phyloP scores from a whole-genome alignment of 345 rosid genomes.

The Hibiscus syriacus region DNA sequence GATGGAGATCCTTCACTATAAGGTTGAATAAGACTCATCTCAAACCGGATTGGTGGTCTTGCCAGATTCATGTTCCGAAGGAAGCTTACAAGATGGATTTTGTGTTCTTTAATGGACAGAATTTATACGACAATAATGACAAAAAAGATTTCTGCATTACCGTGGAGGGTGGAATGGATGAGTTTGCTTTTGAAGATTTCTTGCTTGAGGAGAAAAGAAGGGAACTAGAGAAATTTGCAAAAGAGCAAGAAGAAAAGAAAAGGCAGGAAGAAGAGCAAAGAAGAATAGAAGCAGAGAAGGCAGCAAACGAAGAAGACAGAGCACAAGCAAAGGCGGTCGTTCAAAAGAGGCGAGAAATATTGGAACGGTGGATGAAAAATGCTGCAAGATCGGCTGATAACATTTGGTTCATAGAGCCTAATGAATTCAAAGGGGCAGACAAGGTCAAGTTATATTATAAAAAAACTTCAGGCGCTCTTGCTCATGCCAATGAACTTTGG shows the following conservation, averaged over 20 bases:
- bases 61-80: slow-evolving; percentile 67
- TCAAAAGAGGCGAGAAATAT: slow-evolving; percentile 37
- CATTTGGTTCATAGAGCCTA: slow-evolving; percentile 75
- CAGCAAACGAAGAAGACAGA: slow-evolving; percentile 70
- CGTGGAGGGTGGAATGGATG: slow-evolving; percentile 71
- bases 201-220: slow-evolving; percentile 73
- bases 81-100: slow-evolving; percentile 89
- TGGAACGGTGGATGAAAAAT: slow-evolving; percentile 38
- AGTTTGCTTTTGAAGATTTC: slow-evolving; percentile 67
- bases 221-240: slow-evolving; percentile 72
- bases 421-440: slow-evolving; percentile 51
- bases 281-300: slow-evolving; percentile 59
- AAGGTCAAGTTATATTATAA: slow-evolving; percentile 56
- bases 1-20: slow-evolving; percentile 69
- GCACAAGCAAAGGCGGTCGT: slow-evolving; percentile 63
- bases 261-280: slow-evolving; percentile 70
- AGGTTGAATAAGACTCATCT: slow-evolving; percentile 58
- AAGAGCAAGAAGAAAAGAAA: slow-evolving; percentile 73
- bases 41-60: slow-evolving; percentile 85
- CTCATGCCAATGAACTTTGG: slow-evolving; percentile 64
- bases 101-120: slow-evolving; percentile 78
- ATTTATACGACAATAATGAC: slow-evolving; percentile 70
- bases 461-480: slow-evolving; percentile 70
- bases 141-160: slow-evolving; percentile 55
- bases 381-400: slow-evolving; percentile 43